Evolutionary conservation across 805 yeast genomes (phyloP).

Genomic region (Suhomyces faveliae): DNA sequence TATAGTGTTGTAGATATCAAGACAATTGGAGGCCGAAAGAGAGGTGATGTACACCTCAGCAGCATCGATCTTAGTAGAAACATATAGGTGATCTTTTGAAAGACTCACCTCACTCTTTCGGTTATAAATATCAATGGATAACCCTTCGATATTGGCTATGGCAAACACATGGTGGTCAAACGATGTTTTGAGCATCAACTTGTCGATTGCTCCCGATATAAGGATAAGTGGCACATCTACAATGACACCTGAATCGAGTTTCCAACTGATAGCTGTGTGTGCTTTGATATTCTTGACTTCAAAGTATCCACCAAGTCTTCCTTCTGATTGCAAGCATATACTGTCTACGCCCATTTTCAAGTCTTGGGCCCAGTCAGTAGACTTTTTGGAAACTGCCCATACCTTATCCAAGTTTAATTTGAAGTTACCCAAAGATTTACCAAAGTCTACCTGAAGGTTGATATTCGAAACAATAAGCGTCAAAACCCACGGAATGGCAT

Average conservation of each 20-base stretch:
- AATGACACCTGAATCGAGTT: constrained; percentile 37
- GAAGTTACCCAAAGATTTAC: constrained; percentile 76
- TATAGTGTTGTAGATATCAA: constrained; percentile 73
- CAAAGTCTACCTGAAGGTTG: constrained; percentile 66
- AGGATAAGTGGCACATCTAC: constrained; percentile 67
- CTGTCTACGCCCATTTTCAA: constrained; percentile 58
- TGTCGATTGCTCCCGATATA: constrained; percentile 54
- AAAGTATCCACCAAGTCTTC: constrained; percentile 79
- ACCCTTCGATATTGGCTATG: constrained; percentile 50
- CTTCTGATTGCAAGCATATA: constrained; percentile 56
- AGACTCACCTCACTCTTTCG: constrained; percentile 52
- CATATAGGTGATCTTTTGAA: constrained; percentile 61
- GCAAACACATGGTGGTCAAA: constrained; percentile 87
- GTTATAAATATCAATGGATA: constrained; percentile 62
- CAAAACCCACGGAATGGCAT: constrained; percentile 73
- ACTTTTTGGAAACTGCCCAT: constrained; percentile 70
- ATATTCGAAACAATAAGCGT: constrained; percentile 55
- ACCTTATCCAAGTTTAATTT: constrained; percentile 52
- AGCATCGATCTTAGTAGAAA: constrained; percentile 47
- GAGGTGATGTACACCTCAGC: constrained; percentile 73
- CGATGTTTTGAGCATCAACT: constrained; percentile 58
- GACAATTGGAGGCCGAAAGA: constrained; percentile 76
- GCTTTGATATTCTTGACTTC: constrained; percentile 47
- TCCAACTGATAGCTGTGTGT: constrained; percentile 74
- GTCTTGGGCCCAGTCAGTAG: constrained; percentile 68